Base-by-base conservation (phyloP, 139 green algal genomes). In the Chlamydomonas incerta region DNA sequence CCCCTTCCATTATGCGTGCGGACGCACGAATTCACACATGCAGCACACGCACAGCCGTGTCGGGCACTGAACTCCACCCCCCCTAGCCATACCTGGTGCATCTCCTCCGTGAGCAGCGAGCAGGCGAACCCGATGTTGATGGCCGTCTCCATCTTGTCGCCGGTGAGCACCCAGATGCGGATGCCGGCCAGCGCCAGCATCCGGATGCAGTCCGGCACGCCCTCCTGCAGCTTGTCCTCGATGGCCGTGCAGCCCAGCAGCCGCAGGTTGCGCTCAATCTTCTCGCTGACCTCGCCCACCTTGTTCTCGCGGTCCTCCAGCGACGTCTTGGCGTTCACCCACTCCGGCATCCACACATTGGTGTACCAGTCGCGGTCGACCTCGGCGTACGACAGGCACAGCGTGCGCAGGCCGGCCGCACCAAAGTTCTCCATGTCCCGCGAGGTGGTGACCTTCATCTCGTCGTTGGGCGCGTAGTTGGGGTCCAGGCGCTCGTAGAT, bases 141-240 rank as follows among this genome's bases (percentile, higher is more conserved):
- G 72, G 96, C 96, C 0, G 96, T 98, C 92, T 98, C 96, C 90
- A 91, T 89, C 90, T 96, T 96, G 87, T 96, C 93, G 26, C 91
- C 88, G 0, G 96, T 98, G 47, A 98, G 95, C 88, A 98, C 96
- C 96, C 96, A 98, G 47, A 98, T 92, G 72, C 95, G 94, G 75
- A 99, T 98, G 88, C 95, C 95, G 1, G 94, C 97, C 26, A 93
- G 67, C 37, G 94, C 91, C 82, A 99, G 90, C 50, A 92, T 93
- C 75, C 94, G 91, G 82, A 99, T 99, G 85, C 92, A 96, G 58
- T 93, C 74, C 23, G 97, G 97, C 80, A 99, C 97, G 21, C 98
- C 97, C 41, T 98, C 95, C 91, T 98, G 55, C 77, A 99, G 95
- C 93, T 99, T 99, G 92, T 99, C 97, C 91, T 99, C 97, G 74